Evolutionary conservation across 2,329 filamentous ascomycete species (phyloP).

Genomic region (Colletotrichum sp.): DNA sequence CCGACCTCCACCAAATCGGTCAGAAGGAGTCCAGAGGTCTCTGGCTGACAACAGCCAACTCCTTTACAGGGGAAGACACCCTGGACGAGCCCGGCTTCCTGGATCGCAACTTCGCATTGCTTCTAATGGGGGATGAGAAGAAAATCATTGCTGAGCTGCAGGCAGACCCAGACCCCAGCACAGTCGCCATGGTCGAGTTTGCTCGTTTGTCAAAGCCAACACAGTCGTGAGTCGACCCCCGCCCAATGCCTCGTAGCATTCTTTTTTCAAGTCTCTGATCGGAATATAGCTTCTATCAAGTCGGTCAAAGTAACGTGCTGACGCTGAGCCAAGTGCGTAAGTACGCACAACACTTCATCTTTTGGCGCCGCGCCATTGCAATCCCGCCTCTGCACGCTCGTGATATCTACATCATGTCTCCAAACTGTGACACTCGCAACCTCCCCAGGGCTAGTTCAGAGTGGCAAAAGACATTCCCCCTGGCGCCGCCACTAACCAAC

Average conservation of each 20-base stretch:
- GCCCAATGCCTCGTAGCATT: not conserved
- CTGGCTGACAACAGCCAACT: slow-evolving; percentile 87
- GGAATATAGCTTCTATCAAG: slow-evolving; percentile 68
- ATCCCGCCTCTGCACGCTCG: slow-evolving; percentile 89
- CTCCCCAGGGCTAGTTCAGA: slow-evolving; percentile 72
- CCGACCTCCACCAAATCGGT: slow-evolving; percentile 73
- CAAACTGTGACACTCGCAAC: slow-evolving; percentile 80
- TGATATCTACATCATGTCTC: slow-evolving; percentile 90
- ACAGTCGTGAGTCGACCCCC: slow-evolving; percentile 54
- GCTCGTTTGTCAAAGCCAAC: slow-evolving; percentile 76
- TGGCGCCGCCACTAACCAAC: slow-evolving; percentile 81
- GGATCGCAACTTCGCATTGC: slow-evolving; percentile 84
- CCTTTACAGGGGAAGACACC: slow-evolving; percentile 72
- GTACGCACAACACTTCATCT: slow-evolving; percentile 91
- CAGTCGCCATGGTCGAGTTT: slow-evolving; percentile 80
- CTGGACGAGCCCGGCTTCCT: slow-evolving; percentile 71
- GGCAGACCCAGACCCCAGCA: slow-evolving; percentile 76
- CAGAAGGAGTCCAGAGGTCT: slow-evolving; percentile 76
- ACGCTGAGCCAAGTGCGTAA: slow-evolving; percentile 82
- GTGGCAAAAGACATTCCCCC: slow-evolving; percentile 82
- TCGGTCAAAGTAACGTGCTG: slow-evolving; percentile 74
- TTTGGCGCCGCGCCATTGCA: slow-evolving; percentile 91
- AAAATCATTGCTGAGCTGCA: slow-evolving; percentile 77
- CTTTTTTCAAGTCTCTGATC: slow-evolving; percentile 43
- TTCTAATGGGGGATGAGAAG: slow-evolving; percentile 84